Evolutionary conservation across 192 early-diverging fungal species (phyloP).

Genomic region (Fimicolochytrium jonesii): DNA sequence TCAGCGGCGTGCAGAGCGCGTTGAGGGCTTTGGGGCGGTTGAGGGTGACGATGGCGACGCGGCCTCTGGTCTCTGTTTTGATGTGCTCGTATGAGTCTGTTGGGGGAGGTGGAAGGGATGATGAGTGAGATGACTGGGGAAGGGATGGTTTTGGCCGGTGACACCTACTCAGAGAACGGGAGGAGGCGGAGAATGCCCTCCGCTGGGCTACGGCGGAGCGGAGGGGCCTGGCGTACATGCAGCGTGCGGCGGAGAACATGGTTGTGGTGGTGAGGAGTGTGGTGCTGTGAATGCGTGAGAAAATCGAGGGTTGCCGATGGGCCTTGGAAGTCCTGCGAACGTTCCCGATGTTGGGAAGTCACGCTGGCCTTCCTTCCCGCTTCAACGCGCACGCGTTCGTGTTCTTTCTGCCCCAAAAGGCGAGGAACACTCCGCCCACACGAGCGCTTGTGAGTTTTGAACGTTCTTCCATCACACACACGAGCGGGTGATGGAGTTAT

Average conservation of each 20-base stretch:
- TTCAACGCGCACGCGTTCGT: too few species aligned
- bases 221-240: conserved; percentile 8
- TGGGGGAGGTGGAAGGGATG: background rate
- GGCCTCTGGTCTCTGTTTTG: conserved; percentile 32
- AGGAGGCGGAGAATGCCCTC: conserved; percentile 9
- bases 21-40: conserved; percentile 97
- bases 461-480: too few species aligned
- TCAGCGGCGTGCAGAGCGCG: conserved; percentile 88
- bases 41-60: conserved; percentile 83
- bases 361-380: too few species aligned
- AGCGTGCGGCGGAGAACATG: conserved; percentile 8
- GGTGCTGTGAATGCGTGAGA: too few species aligned
- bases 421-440: too few species aligned
- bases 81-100: conserved; percentile 35
- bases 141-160: background rate
- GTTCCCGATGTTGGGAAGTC: too few species aligned
- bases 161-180: conserved; percentile 6
- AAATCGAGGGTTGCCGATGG: too few species aligned
- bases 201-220: background rate
- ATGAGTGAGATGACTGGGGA: background rate
- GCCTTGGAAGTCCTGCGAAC: too few species aligned
- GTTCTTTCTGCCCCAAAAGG: too few species aligned
- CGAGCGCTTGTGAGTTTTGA: too few species aligned
- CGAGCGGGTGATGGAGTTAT: too few species aligned
- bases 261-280: too few species aligned